These are phyloP conservation scores for Musa troglodytarum DNA, from an alignment of 176 grass and related monocot species.

Conservation along the genomic window DNA sequence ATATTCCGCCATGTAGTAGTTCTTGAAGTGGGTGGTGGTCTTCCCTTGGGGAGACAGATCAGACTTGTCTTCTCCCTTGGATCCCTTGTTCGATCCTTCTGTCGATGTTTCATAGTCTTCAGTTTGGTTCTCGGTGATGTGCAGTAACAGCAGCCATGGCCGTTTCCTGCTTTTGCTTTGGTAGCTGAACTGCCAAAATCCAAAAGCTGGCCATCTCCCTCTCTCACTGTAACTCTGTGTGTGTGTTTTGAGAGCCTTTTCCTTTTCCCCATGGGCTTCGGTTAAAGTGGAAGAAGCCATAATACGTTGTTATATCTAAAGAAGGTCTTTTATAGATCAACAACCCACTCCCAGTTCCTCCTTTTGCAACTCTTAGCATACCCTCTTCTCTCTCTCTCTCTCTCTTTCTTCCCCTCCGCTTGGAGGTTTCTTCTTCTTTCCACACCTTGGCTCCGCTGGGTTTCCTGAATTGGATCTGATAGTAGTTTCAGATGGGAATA, in stretches of 20 bases:
- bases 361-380: background rate
- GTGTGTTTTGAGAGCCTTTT: constrained; percentile 43
- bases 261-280: constrained; percentile 40
- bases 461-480: background rate
- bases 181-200: constrained; percentile 16
- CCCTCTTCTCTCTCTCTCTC: background rate
- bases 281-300: constrained; percentile 70
- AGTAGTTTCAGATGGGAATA: background rate
- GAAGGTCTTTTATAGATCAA: constrained; percentile 34
- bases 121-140: background rate
- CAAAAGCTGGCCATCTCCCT: background rate
- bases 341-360: constrained; percentile 10
- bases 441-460: constrained; percentile 6
- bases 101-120: background rate
- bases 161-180: constrained; percentile 20
- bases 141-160: too few species aligned
- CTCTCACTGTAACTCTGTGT: constrained; percentile 12
- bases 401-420: constrained; percentile 1
- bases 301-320: constrained; percentile 25
- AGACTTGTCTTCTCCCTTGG: background rate
- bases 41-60: constrained; percentile 17
- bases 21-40: background rate
- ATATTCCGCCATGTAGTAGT: background rate
- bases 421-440: constrained; percentile 7
- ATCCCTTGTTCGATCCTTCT: background rate